phyloP scores from a whole-genome alignment of 179 eudicot genomes.

The Heliamphora pulchella region DNA sequence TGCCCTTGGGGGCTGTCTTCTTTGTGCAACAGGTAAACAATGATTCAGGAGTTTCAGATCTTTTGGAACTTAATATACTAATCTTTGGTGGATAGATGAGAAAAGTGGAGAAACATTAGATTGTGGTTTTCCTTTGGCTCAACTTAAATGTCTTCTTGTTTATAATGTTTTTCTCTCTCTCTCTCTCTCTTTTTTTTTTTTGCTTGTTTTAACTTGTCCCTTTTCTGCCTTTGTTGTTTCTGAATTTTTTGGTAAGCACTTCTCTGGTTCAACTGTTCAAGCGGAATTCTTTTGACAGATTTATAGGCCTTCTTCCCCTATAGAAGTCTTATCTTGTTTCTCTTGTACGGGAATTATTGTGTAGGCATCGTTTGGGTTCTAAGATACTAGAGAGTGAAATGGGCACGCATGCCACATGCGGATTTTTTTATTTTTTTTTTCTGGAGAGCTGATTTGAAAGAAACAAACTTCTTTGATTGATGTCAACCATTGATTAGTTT shows the following conservation, averaged over 20 bases:
- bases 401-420: too few relatives aligned
- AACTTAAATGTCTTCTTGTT: neutral
- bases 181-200: neutral
- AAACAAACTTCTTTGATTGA: too few relatives aligned
- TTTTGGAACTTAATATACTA: conserved; percentile 11
- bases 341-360: too few relatives aligned
- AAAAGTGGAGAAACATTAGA: neutral
- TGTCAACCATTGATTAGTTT: too few relatives aligned
- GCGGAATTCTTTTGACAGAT: neutral
- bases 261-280: neutral
- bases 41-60: neutral
- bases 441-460: too few relatives aligned
- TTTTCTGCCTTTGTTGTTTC: neutral
- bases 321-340: too few relatives aligned
- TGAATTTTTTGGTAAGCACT: neutral
- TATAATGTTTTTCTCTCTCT: neutral
- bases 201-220: too few relatives aligned
- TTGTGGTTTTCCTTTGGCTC: conserved; percentile 1
- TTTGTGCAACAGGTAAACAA: conserved; percentile 82
- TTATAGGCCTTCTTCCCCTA: neutral
- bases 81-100: conserved; percentile 10
- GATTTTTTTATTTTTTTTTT: too few relatives aligned
- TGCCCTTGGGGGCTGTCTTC: conserved; percentile 91
- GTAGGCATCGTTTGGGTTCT: neutral
- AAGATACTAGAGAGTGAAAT: neutral